A percentile compares a stretch with the other conserved stretches of the same genome.
Conservation (phyloP, 2,329 filamentous ascomycete species). For the Epicoccum nigrum region DNA sequence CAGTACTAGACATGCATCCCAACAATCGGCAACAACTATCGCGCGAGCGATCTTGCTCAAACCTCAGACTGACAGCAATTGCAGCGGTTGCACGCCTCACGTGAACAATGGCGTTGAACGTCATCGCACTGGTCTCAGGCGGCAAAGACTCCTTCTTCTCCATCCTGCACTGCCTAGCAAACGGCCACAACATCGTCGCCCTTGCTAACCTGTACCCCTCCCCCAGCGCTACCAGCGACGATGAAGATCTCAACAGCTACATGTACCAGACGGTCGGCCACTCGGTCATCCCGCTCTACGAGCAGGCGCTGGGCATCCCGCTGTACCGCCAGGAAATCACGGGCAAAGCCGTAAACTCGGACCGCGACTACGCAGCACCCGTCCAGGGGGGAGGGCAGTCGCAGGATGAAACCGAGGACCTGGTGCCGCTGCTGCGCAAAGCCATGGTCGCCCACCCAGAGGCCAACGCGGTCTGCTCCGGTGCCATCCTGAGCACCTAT, state of each 20-base stretch:
- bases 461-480: constrained; percentile 85
- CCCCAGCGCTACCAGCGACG: constrained; percentile 26
- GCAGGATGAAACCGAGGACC: constrained; percentile 84
- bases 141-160: constrained; percentile 98
- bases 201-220: constrained; percentile 84
- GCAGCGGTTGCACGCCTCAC: neutral
- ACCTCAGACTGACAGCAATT: neutral
- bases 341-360: constrained; percentile 73
- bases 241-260: constrained; percentile 87
- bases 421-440: constrained; percentile 73
- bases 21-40: constrained; percentile 1
- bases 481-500: constrained; percentile 93
- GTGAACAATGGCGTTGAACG: constrained; percentile 47
- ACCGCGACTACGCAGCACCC: constrained; percentile 67
- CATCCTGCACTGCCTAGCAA: constrained; percentile 83
- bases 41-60: neutral
- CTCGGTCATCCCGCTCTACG: constrained; percentile 83
- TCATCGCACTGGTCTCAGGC: constrained; percentile 92
- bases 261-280: constrained; percentile 99
- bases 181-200: constrained; percentile 85
- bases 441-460: constrained; percentile 74
- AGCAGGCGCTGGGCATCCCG: constrained; percentile 76
- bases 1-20: constrained; percentile 4
- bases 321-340: constrained; percentile 80
- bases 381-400: constrained; percentile 24